phyloP scores from a whole-genome alignment of 176 grass and related monocot genomes.

The Microstegium vimineum region DNA sequence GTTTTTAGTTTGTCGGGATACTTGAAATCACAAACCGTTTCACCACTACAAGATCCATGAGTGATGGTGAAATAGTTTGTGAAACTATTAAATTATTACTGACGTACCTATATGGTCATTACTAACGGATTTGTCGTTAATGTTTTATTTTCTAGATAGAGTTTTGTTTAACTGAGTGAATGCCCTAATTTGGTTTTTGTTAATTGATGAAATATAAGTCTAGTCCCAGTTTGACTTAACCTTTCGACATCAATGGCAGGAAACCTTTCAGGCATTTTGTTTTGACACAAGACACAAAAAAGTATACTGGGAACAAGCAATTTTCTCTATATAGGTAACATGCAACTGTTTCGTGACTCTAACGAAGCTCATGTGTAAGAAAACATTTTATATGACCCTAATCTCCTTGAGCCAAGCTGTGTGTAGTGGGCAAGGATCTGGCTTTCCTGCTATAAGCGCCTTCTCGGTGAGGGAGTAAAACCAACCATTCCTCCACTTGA shows the following conservation, averaged over 20 bases:
- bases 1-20: no score
- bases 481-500: conserved; percentile 98
- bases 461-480: conserved; percentile 84
- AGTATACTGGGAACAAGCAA: background rate
- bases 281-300: background rate
- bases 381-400: conserved; percentile 58
- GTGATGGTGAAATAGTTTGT: no score
- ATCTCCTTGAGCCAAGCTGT: conserved; percentile 98
- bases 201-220: no score
- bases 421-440: conserved; percentile 82
- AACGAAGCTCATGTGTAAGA: background rate
- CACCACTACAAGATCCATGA: no score
- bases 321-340: conserved; percentile 7
- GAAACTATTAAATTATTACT: no score
- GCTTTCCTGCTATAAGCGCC: conserved; percentile 55
- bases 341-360: background rate
- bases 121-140: no score
- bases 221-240: background rate
- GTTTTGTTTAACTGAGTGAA: no score
- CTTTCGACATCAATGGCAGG: background rate
- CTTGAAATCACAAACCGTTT: no score
- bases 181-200: no score
- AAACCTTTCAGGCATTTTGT: background rate
- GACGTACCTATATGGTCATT: no score
- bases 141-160: no score